These are phyloP conservation scores for Colletotrichum eleusines DNA, from an alignment of 2,329 filamentous ascomycete species.

Conservation along the genomic window DNA sequence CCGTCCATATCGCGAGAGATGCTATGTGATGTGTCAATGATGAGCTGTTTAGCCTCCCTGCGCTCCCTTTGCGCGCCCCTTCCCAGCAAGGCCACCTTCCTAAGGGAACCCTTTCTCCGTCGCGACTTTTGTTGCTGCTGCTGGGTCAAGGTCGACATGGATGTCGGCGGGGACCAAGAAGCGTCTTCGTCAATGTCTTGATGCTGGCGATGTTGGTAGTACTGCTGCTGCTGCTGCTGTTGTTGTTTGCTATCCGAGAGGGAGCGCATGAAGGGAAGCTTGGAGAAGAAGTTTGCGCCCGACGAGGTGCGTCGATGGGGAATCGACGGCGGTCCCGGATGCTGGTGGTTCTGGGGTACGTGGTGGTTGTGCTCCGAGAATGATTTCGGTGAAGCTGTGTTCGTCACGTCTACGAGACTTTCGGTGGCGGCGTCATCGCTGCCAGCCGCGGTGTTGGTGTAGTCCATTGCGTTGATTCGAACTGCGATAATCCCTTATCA, in stretches of 20 bases:
- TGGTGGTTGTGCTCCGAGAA: neutral
- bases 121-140: constrained; percentile 64
- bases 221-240: constrained; percentile 1
- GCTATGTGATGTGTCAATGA: constrained; percentile 55
- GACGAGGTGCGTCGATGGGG: constrained; percentile 63
- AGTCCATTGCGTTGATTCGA: constrained; percentile 27
- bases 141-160: constrained; percentile 51
- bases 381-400: constrained; percentile 1
- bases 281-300: constrained; percentile 73
- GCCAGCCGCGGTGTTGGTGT: neutral
- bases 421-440: constrained; percentile 8
- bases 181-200: constrained; percentile 51
- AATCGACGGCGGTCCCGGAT: neutral
- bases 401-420: constrained; percentile 4
- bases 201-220: constrained; percentile 35
- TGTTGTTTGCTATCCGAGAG: constrained; percentile 49
- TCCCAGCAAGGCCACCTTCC: constrained; percentile 87
- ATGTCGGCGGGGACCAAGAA: constrained; percentile 43
- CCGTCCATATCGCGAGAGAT: constrained; percentile 42
- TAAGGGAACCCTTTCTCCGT: constrained; percentile 84
- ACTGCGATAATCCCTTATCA: constrained; percentile 35
- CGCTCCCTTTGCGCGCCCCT: constrained; percentile 74
- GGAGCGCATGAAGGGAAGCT: constrained; percentile 75
- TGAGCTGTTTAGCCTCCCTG: constrained; percentile 63
- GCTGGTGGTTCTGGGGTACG: neutral